Evolutionary conservation across 192 early-diverging fungal genomes (phyloP).

Genomic region (Jimgerdemannia flammicorona): DNA sequence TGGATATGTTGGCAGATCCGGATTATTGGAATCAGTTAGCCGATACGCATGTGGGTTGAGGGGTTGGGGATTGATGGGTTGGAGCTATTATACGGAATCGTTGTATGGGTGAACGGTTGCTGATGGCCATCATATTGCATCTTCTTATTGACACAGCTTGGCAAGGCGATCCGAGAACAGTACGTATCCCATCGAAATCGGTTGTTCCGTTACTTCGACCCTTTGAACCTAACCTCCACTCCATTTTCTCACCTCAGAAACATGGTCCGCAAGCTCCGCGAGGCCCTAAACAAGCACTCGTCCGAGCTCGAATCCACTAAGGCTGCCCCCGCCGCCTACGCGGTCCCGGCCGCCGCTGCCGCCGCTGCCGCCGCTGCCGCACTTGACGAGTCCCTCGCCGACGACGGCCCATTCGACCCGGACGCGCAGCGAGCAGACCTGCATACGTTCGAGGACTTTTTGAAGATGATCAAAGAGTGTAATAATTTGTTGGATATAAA

Average conservation of each 20-base stretch:
- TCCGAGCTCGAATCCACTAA: conserved; percentile 30
- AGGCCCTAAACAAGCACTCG: conserved; percentile 64
- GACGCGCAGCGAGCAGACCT: conserved; percentile 19
- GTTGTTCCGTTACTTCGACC: background rate
- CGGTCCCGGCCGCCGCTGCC: conserved; percentile 5
- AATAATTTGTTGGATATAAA: conserved; percentile 57
- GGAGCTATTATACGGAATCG: too few relatives aligned
- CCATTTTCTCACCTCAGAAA: conserved; percentile 30
- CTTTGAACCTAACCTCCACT: background rate
- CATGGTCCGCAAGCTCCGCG: conserved; percentile 69
- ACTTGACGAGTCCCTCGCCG: background rate
- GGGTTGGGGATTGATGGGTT: too few relatives aligned
- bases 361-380: background rate
- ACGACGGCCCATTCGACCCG: conserved; percentile 4
- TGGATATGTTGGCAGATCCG: conserved; percentile 71
- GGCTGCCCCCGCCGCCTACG: background rate
- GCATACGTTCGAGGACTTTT: conserved; percentile 71
- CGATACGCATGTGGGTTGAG: conserved; percentile 53
- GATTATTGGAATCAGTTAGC: conserved; percentile 86
- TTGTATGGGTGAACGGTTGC: too few relatives aligned
- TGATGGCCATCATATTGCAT: too few relatives aligned
- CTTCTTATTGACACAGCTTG: conserved; percentile 21
- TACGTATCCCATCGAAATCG: conserved; percentile 18
- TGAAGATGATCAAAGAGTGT: conserved; percentile 68
- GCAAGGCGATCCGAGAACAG: conserved; percentile 49